phyloP scores from a whole-genome alignment of 352 stramenopile genomes.

The Pythium volutum region DNA sequence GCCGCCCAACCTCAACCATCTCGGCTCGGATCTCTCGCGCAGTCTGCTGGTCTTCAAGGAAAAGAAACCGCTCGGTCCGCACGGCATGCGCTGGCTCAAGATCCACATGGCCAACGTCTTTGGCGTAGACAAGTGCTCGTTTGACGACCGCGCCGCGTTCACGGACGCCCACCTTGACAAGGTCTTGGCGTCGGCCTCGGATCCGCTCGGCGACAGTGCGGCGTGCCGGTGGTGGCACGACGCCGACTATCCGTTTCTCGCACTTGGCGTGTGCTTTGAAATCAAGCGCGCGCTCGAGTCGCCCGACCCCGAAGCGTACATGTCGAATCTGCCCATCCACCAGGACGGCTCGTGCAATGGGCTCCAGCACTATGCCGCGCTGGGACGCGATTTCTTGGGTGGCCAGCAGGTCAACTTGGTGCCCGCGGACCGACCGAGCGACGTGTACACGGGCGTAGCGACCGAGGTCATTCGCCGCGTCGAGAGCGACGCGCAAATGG shows the following conservation, averaged over 20 bases:
- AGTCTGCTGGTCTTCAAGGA: constrained; percentile 96
- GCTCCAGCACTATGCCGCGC: constrained; percentile 98
- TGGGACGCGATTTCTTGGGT: constrained; percentile 93
- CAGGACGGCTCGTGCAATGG: constrained; percentile 99
- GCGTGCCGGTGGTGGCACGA: constrained; percentile 93
- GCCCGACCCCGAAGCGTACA: constrained; percentile 92
- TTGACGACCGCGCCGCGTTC: constrained; percentile 96
- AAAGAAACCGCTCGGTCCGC: constrained; percentile 91
- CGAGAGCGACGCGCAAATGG: constrained; percentile 54
- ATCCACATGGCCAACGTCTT: constrained; percentile 94
- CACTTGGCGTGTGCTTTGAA: constrained; percentile 96
- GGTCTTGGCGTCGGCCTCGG: constrained; percentile 83
- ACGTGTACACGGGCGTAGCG: constrained; percentile 97
- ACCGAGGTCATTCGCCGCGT: constrained; percentile 80
- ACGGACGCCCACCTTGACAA: constrained; percentile 94
- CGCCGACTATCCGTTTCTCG: constrained; percentile 98
- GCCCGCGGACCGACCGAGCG: constrained; percentile 90
- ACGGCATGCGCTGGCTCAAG: constrained; percentile 98
- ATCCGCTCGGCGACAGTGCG: constrained; percentile 86
- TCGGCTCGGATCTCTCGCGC: constrained; percentile 98
- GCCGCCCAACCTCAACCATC: constrained; percentile 98
- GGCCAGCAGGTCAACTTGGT: constrained; percentile 97
- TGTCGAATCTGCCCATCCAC: constrained; percentile 96
- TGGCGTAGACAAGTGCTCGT: constrained; percentile 93
- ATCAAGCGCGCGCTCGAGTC: constrained; percentile 92